Percentiles rank a stretch among this genome's conserved stretches.
Conservation (phyloP, 2,329 filamentous ascomycete genomes). For the Colletotrichum shisoi region DNA sequence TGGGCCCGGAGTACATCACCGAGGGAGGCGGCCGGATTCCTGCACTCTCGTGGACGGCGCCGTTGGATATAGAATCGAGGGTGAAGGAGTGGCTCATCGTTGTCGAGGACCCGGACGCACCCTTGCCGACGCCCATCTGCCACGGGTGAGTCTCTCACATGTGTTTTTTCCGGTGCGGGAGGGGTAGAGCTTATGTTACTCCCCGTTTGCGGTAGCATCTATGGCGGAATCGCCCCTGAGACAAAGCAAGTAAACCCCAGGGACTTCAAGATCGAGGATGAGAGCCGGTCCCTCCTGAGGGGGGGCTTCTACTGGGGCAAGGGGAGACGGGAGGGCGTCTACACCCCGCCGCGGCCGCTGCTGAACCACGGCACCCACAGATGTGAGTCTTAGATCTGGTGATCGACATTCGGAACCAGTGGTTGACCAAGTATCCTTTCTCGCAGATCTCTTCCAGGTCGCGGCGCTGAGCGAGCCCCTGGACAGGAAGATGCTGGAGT, state of each 20-base stretch:
- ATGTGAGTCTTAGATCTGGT: conserved; percentile 47
- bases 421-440: background rate
- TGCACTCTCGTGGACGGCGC: conserved; percentile 51
- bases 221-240: conserved; percentile 50
- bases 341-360: conserved; percentile 56
- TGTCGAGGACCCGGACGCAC: conserved; percentile 58
- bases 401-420: background rate
- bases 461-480: conserved; percentile 57
- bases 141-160: conserved; percentile 51
- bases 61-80: conserved; percentile 42
- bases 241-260: conserved; percentile 47
- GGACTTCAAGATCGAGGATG: conserved; percentile 51
- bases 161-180: background rate
- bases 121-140: conserved; percentile 54
- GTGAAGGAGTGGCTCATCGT: conserved; percentile 58
- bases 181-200: background rate
- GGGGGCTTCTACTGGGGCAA: conserved; percentile 59
- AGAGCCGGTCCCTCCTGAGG: conserved; percentile 46
- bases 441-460: conserved; percentile 57
- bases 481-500: conserved; percentile 49
- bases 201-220: conserved; percentile 43
- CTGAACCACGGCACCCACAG: conserved; percentile 61
- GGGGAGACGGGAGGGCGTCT: conserved; percentile 52
- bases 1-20: conserved; percentile 51
- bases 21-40: conserved; percentile 54